A percentile compares a stretch with the other conserved stretches of the same genome.
Evolutionary conservation across 208 protist species (phyloP).

Genomic region (Acanthamoeba lenticulata): DNA sequence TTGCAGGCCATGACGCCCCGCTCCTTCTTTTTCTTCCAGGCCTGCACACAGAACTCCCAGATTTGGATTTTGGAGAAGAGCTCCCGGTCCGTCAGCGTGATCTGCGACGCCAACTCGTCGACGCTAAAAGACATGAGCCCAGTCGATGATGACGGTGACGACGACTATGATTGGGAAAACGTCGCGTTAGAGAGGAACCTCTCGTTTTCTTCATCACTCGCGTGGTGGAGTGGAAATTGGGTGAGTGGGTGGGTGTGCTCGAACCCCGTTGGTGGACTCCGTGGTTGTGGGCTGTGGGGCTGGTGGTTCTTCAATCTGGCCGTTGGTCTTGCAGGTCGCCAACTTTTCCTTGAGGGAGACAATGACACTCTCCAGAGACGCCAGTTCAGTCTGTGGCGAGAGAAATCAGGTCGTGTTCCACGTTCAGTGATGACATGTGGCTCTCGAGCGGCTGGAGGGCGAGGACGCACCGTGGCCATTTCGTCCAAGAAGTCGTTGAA

Average conservation of each 20-base stretch:
- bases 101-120: slow-evolving; percentile 14
- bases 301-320: too few species aligned
- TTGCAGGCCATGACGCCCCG: neutral
- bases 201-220: too few species aligned
- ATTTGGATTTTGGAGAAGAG: neutral
- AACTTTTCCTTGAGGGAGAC: neutral
- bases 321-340: neutral
- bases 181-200: too few species aligned
- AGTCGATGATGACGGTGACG: neutral
- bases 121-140: neutral
- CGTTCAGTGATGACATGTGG: too few species aligned
- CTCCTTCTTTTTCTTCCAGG: neutral
- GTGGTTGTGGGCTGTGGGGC: too few species aligned
- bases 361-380: neutral
- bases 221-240: too few species aligned
- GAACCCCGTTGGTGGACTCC: too few species aligned
- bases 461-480: neutral
- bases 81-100: neutral
- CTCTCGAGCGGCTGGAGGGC: too few species aligned
- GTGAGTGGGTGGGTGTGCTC: neutral
- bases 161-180: too few species aligned
- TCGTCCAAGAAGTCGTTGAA: neutral
- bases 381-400: too few species aligned
- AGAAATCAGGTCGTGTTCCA: too few species aligned
- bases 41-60: neutral